Evolutionary conservation across 345 rosid genomes (phyloP), one percentile per base, ranked within the genome.

Genomic region (Hypericum androsaemum): DNA sequence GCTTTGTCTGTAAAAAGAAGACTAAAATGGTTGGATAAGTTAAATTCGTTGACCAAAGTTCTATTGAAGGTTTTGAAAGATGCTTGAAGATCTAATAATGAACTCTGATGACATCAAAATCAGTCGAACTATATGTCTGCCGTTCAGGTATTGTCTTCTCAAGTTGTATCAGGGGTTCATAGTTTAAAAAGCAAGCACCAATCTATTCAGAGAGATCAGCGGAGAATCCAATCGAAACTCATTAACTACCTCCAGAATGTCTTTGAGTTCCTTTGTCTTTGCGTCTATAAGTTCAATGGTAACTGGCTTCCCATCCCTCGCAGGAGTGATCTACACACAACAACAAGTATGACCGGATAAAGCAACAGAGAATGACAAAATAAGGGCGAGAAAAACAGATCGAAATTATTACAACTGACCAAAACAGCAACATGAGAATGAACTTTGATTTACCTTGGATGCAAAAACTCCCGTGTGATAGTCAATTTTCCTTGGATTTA

Each of bases 401-500:
- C 0, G 2, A 32, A 36, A 37, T 12, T 16, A 28, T n/a, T 6
- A 16, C 39, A 47, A 50, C 42, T 9, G 40, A 57, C 41, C 10
- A 13, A 14, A 57, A 41, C 56, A 37, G 51, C 37, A 37, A 17
- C 13, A 15, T 12, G 57, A n/a, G 52, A 12, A 44, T 37, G 47
- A 28, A 41, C 28, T 12, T 41, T 37, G 15, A 43, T 72, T 46
- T 10, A 92, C 99, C 86, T 86, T 92, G 73, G 80, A 77, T 61
- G 99, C 99, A 69, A 92, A 88, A 7, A 92, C 97, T 46, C 99
- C 97, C 39, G 89, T 86, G 51, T 88, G 85, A 64, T 86, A 88
- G 71, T 92, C 99, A 12, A 92, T 92, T 50, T 88, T 86, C 66
- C 97, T 71, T 53, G 97, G 96, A 74, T 85, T 92, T 61, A 92